Conservation (phyloP, 768 basidiomycete species). For the Rubroboletus satanas region DNA sequence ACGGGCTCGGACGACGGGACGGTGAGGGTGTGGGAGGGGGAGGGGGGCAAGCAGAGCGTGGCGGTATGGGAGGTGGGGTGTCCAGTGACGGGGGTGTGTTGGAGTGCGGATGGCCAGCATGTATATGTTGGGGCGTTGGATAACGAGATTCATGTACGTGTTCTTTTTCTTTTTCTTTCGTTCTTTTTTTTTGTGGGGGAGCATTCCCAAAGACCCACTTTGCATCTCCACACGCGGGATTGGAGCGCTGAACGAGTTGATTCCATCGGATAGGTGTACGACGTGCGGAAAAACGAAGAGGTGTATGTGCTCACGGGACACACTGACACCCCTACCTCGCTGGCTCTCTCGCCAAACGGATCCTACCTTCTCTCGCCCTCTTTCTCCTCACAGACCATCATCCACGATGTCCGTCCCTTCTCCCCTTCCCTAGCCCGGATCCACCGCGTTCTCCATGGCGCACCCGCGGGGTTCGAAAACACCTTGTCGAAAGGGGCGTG, state of each 20-base stretch:
- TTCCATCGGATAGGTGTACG: slow-evolving; percentile 60
- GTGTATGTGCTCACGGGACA: slow-evolving; percentile 82
- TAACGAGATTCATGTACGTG: slow-evolving; percentile 90
- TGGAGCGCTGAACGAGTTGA: neutral
- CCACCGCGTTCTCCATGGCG: slow-evolving; percentile 75
- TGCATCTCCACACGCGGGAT: neutral
- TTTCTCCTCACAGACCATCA: slow-evolving; percentile 82
- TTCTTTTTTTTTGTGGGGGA: too few species aligned
- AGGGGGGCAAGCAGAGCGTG: slow-evolving; percentile 66
- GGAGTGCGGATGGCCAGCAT: slow-evolving; percentile 86
- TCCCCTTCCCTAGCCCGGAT: slow-evolving; percentile 78
- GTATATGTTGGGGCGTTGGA: slow-evolving; percentile 92
- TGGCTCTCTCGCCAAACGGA: slow-evolving; percentile 88
- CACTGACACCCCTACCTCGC: slow-evolving; percentile 88
- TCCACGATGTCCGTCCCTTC: slow-evolving; percentile 94
- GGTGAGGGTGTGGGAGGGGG: slow-evolving; percentile 90
- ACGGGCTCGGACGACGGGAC: slow-evolving; percentile 92
- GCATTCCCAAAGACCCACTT: neutral
- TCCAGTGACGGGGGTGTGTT: slow-evolving; percentile 89
- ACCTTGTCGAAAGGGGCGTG: slow-evolving; percentile 80
- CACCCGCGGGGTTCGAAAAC: slow-evolving; percentile 93
- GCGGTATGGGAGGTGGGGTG: slow-evolving; percentile 82
- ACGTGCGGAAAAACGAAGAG: slow-evolving; percentile 80
- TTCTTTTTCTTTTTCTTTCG: neutral
- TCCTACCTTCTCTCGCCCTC: slow-evolving; percentile 86